Base-by-base conservation (phyloP, 192 early-diverging fungal genomes). In the Linnemannia exigua region DNA sequence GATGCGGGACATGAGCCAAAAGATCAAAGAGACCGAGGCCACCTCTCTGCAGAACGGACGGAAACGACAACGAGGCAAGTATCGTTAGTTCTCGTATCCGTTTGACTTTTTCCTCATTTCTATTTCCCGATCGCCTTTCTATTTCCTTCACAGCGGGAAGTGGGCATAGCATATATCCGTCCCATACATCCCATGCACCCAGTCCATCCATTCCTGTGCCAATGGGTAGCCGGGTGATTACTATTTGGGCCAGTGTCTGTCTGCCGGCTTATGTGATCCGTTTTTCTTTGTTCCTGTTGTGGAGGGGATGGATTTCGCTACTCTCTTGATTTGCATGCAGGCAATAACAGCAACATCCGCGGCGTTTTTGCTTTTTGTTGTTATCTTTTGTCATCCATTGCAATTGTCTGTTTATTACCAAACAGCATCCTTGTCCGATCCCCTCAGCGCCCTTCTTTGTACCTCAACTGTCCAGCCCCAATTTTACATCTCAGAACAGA, bases 1-100 rank as follows among this genome's bases (percentile, higher is more conserved):
- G 19, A 76, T 89, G 75, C 68, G 75, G 31, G 82, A 87, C 3
- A 89, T 89, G 83, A 91, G 88, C 74, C 74, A 89, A 72, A 87
- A 88, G 71, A 89, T 91, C 70, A 86, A 84, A 48, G 87, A 88
- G 47, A 91, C 90, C 7, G 90, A 91, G 70, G 87, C 89, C 1
- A 77, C 70, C 2, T 89, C 87, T 67, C 66, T 91, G 17, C 84
- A 83, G 68, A 88, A 84, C 67, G 90, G 83, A 47, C 79, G 83
- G 38, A 89, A 82, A 41, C 75, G 88, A 75, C 86, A 88, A 80
- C 81, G 90, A 83, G 79, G 87, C 61, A 87, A 76, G 70, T 80
- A 11, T 70, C 16, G 20, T 14, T 47, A n/a, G n/a, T 0, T 44
- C 20, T 54, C 1, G 31, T 44, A 14, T 47, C n/a, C 20, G 63